A percentile compares a stretch with the other conserved stretches of the same genome.
Conservation (phyloP, 306 rosid species). For the Dryas octopetala region DNA sequence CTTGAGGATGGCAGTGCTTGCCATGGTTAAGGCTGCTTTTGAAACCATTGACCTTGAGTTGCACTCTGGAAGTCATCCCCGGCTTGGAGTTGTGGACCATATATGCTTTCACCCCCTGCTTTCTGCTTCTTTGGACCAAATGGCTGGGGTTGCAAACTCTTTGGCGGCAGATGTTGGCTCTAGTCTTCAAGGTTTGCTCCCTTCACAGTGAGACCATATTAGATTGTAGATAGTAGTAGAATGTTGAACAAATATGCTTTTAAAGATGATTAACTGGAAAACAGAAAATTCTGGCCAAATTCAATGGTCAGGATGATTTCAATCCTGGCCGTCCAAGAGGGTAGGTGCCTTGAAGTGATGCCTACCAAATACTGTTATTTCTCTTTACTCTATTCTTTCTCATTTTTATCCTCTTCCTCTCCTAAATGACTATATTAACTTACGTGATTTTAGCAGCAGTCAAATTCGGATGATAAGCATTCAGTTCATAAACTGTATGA, state of each 20-base stretch:
- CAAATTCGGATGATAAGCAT: not conserved
- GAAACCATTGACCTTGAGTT: conserved; percentile 54
- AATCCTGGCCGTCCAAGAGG: not conserved
- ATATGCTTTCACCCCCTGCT: conserved; percentile 82
- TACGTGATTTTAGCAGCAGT: not conserved
- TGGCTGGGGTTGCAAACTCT: conserved; percentile 57
- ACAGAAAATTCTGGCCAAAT: not conserved
- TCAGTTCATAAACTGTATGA: not conserved
- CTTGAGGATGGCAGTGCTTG: conserved; percentile 59
- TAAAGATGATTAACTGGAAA: not conserved
- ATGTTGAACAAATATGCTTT: not conserved
- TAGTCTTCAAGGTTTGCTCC: conserved; percentile 65
- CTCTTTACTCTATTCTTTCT: not conserved
- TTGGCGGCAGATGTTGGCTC: conserved; percentile 59
- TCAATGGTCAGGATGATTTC: not conserved
- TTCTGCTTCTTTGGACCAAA: conserved; percentile 59
- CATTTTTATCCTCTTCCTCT: not conserved
- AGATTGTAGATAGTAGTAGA: not conserved
- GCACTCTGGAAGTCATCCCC: conserved; percentile 83
- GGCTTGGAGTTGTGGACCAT: conserved; percentile 88
- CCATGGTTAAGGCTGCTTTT: conserved; percentile 82
- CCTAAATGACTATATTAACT: not conserved
- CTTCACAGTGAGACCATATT: not conserved
- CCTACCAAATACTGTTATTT: no score
- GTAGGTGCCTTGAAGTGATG: no score